phyloP scores from a whole-genome alignment of 177 flowering plant genomes.

The Vitis hybrid region DNA sequence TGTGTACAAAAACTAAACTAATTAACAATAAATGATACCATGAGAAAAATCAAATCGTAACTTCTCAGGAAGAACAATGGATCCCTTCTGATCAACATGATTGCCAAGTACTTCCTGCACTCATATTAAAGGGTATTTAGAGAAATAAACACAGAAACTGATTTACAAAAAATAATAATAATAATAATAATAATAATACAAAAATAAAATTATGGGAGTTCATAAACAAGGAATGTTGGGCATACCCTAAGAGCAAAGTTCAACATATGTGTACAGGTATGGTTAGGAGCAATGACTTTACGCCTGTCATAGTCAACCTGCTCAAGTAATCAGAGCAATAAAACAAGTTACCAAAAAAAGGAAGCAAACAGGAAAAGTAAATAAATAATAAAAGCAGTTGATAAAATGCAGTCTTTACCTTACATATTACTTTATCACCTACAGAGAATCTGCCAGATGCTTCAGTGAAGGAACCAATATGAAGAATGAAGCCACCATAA shows the following conservation, averaged over 20 bases:
- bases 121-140: constrained; percentile 2
- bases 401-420: constrained; percentile 39
- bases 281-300: constrained; percentile 89
- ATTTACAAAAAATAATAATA: not conserved
- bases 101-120: constrained; percentile 94
- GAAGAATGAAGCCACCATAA: constrained; percentile 85
- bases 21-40: constrained; percentile 37
- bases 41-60: constrained; percentile 97
- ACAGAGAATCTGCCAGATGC: constrained; percentile 48
- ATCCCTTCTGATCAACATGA: constrained; percentile 98
- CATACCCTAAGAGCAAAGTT: constrained; percentile 95
- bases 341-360: too few species aligned
- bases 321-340: not conserved
- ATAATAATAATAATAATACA: too few species aligned
- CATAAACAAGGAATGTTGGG: not conserved
- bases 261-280: constrained; percentile 98
- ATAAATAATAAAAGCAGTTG: too few species aligned
- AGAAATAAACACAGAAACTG: not conserved
- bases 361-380: too few species aligned
- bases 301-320: constrained; percentile 97
- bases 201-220: too few species aligned
- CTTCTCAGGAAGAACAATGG: constrained; percentile 98
- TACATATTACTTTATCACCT: constrained; percentile 78
- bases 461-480: constrained; percentile 68
- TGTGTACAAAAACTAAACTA: not conserved